phyloP scores from a whole-genome alignment of 2,329 filamentous ascomycete genomes.

The Diaporthe vexans region DNA sequence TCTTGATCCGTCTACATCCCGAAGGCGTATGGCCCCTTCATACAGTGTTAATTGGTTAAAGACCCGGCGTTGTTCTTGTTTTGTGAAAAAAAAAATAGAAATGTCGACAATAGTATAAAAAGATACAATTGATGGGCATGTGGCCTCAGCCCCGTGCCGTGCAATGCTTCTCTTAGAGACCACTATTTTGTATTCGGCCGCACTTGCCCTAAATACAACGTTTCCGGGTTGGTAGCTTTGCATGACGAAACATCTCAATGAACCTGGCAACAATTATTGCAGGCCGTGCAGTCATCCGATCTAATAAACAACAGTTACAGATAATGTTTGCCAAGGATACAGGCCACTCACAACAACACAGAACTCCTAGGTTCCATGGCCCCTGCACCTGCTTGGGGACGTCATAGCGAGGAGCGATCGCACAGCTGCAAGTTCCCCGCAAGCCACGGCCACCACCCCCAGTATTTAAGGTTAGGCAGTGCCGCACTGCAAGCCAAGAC shows the following conservation, averaged over 20 bases:
- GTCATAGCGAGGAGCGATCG: slow-evolving; percentile 11
- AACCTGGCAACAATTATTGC: too few species aligned
- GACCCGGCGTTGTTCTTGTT: too few species aligned
- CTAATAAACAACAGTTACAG: not conserved
- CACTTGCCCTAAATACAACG: not conserved
- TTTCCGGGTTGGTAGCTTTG: not conserved
- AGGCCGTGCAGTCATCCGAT: not conserved
- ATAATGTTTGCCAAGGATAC: not conserved
- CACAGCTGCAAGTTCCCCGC: slow-evolving; percentile 17
- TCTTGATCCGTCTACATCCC: too few species aligned
- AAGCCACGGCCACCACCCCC: not conserved
- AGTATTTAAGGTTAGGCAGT: not conserved
- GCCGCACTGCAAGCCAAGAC: slow-evolving; percentile 11
- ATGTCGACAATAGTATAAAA: too few species aligned
- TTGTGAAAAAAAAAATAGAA: too few species aligned
- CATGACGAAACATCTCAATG: not conserved
- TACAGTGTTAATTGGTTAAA: too few species aligned
- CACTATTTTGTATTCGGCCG: not conserved
- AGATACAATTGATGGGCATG: too few species aligned
- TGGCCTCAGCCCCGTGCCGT: too few species aligned
- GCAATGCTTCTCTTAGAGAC: too few species aligned
- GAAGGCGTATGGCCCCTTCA: too few species aligned
- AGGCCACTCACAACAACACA: not conserved
- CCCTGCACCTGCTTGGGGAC: slow-evolving; percentile 2
- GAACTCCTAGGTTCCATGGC: not conserved